Base-by-base conservation (phyloP, 139 green algal genomes). In the Astrephomene gubernaculifera region DNA sequence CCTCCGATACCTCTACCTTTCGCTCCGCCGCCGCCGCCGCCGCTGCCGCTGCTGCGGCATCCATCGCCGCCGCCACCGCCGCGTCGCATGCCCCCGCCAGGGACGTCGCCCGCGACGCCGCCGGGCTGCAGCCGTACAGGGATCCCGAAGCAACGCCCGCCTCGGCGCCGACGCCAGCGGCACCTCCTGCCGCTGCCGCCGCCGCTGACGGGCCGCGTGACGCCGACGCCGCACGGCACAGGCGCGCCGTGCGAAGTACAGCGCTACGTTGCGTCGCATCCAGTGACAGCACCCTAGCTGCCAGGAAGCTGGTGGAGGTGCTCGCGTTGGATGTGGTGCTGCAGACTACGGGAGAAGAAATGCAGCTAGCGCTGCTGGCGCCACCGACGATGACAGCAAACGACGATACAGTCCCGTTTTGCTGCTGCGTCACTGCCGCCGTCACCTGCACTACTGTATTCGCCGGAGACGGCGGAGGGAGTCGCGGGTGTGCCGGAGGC, bases 231-330 rank as follows among this genome's bases (percentile, higher is more conserved):
- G 74, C 35, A 2, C 54, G 74, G 33, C 27, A 27, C 29, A 82
- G 74, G 9, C 29, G 74, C 44, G 52, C 73, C 17, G 49, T 69
- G 52, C 73, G 49, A 54, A 71, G 57, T 25, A 53, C 73, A 25
- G 74, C 54, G 29, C 19, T 49, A 35, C 36, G 54, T 57, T 71
- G 39, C 7, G 53, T 54, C 0, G 74, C 74, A 10, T 82, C 74
- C 35, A 82, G 57, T 0, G 74, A 82, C 27, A 61, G 10, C 39
- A 82, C 74, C 24, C 74, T 35, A 2, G 57, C 54, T 9, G 74
- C 57, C 36, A 82, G 73, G 24, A 64, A 2, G 6, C n/a, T 8
- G 41, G 17, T 35, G 49, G 71, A 45, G 71, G 9, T 19, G 53
- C 44, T 38, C 25, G 52, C 73, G 9, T n/a, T 43, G 63, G 63